A percentile compares a stretch with the other conserved stretches of the same genome.
These are phyloP conservation scores for Hevea brasiliensis DNA, from an alignment of 345 rosid genomes.

Conservation along the genomic window DNA sequence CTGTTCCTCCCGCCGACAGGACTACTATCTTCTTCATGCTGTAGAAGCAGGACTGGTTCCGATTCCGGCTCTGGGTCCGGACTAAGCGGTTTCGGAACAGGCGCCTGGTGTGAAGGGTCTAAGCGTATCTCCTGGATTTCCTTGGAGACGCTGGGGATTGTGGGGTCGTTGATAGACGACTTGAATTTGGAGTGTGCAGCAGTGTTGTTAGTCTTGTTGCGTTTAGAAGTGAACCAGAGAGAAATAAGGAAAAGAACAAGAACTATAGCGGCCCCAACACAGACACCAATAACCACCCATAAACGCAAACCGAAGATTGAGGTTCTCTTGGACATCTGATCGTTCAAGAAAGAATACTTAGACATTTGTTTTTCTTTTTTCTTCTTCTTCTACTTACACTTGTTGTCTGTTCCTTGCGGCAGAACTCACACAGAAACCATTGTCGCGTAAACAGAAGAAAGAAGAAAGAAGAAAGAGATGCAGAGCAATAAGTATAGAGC, in stretches of 20 bases:
- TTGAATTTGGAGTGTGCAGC: slow-evolving; percentile 21
- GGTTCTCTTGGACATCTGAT: slow-evolving; percentile 51
- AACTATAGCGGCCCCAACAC: slow-evolving; percentile 41
- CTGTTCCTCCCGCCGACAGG: slow-evolving; percentile 41
- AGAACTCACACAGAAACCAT: slow-evolving; percentile 79
- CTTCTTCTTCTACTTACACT: neutral
- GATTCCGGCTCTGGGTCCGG: slow-evolving; percentile 53
- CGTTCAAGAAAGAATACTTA: slow-evolving; percentile 62
- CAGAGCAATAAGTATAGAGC: neutral
- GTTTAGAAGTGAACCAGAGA: slow-evolving; percentile 76
- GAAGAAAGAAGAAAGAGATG: slow-evolving; percentile 38
- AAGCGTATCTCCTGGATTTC: slow-evolving; percentile 77
- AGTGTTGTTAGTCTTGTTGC: slow-evolving; percentile 40
- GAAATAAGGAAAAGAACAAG: slow-evolving; percentile 77
- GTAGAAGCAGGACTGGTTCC: slow-evolving; percentile 29
- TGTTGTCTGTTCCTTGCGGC: slow-evolving; percentile 10
- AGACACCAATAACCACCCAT: slow-evolving; percentile 52
- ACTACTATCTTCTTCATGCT: slow-evolving; percentile 41
- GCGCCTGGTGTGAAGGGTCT: slow-evolving; percentile 48
- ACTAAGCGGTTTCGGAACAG: slow-evolving; percentile 28
- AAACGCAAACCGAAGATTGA: slow-evolving; percentile 52
- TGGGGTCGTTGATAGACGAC: slow-evolving; percentile 22
- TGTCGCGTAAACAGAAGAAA: neutral
- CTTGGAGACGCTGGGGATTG: slow-evolving; percentile 69
- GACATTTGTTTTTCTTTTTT: slow-evolving; percentile 42